These are phyloP conservation scores for Entoloma clypeatum DNA, from an alignment of 1,284 basidiomycete genomes.

Conservation along the genomic window DNA sequence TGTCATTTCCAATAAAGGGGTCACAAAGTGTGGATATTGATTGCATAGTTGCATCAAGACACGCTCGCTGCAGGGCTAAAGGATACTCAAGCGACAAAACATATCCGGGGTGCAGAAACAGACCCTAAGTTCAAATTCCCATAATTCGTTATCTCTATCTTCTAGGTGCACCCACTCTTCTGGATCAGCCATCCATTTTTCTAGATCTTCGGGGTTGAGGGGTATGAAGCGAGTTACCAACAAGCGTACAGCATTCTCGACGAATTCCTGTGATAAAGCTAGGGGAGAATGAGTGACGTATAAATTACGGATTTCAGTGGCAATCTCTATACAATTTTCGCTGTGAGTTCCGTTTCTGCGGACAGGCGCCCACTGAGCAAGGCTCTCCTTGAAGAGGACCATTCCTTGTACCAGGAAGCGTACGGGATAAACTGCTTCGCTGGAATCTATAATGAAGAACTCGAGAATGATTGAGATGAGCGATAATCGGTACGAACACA, in stretches of 20 bases:
- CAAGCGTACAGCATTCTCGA: constrained; percentile 73
- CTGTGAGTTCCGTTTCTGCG: constrained; percentile 59
- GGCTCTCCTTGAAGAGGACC: constrained; percentile 83
- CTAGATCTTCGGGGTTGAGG: constrained; percentile 72
- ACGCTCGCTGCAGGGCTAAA: constrained; percentile 82
- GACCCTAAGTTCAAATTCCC: constrained; percentile 86
- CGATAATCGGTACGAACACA: constrained; percentile 10
- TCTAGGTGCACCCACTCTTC: constrained; percentile 89
- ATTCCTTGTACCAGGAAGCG: constrained; percentile 83
- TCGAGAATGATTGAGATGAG: not conserved
- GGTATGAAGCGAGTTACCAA: constrained; percentile 83
- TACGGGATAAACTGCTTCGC: constrained; percentile 63
- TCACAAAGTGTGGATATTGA: constrained; percentile 71
- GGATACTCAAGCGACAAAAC: constrained; percentile 10
- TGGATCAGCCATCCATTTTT: constrained; percentile 78
- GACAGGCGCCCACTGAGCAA: constrained; percentile 66
- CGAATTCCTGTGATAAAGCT: constrained; percentile 75
- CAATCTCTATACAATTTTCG: constrained; percentile 45
- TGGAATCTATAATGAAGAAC: constrained; percentile 38
- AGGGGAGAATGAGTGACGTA: constrained; percentile 3
- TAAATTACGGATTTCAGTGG: constrained; percentile 1
- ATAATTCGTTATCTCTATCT: constrained; percentile 82
- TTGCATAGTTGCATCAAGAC: constrained; percentile 77
- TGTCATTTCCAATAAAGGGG: constrained; percentile 56
- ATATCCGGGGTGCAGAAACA: constrained; percentile 24